A percentile compares a stretch with the other conserved stretches of the same genome.
phyloP scores from a whole-genome alignment of 805 yeast genomes.

The Candida qinlingensis region DNA sequence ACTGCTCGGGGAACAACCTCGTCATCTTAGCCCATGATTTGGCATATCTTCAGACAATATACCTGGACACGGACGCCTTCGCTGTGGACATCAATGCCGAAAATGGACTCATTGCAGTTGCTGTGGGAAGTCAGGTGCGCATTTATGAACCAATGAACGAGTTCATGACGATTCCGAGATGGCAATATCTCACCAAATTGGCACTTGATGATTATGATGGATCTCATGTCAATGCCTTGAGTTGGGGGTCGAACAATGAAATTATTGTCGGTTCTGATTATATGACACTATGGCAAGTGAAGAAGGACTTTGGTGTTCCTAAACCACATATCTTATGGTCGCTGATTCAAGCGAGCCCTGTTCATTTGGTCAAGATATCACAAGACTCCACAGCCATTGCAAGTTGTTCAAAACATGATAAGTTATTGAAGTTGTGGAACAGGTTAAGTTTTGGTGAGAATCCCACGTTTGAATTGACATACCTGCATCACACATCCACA shows the following conservation, averaged over 20 bases:
- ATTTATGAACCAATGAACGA: conserved; percentile 54
- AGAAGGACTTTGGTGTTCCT: conserved; percentile 39
- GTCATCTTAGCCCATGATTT: conserved; percentile 54
- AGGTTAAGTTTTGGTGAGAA: conserved; percentile 62
- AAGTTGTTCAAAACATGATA: conserved; percentile 56
- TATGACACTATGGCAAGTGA: conserved; percentile 48
- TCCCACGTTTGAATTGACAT: conserved; percentile 61
- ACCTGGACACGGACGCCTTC: conserved; percentile 58
- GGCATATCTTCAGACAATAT: conserved; percentile 67
- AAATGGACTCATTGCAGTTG: conserved; percentile 60
- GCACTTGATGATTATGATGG: conserved; percentile 24
- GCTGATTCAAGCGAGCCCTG: conserved; percentile 54
- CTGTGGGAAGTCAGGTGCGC: conserved; percentile 37
- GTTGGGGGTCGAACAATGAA: conserved; percentile 55
- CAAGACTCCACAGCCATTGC: conserved; percentile 67
- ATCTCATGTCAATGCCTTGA: conserved; percentile 36
- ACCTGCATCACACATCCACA: conserved; percentile 58
- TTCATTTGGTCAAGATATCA: conserved; percentile 51
- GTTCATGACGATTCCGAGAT: conserved; percentile 35
- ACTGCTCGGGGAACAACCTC: conserved; percentile 85
- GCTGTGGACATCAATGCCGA: conserved; percentile 58
- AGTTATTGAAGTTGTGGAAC: conserved; percentile 72
- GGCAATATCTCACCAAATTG: conserved; percentile 36
- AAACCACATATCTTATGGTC: conserved; percentile 31
- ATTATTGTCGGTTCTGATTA: conserved; percentile 54